Base-by-base conservation (phyloP, 805 yeast genomes). In the Ogataea neopini region DNA sequence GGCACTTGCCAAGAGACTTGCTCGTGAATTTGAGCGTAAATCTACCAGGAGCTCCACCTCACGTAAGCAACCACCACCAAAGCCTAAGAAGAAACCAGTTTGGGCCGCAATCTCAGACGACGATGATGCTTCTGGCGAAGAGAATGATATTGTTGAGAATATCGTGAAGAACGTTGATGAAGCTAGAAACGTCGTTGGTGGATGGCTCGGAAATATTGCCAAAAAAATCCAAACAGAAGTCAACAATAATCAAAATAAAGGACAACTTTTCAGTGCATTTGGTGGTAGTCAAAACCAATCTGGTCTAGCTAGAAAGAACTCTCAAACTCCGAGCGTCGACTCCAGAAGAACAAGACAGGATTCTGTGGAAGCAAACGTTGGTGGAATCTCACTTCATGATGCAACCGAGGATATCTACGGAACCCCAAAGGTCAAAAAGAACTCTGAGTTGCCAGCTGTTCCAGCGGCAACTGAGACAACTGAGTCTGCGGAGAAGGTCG, bases 161-260 rank as follows among this genome's bases (percentile, higher is more conserved):
- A 76, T 91, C 44, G 73, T 79, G 36, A 84, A 84, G 60, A 89
- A 92, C 17, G 74, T 90, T 39, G 90, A 85, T 58, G 96, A 88
- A 58, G 89, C 96, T 1, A 80, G 84, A 47, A 73, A 78, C 40
- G 84, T 85, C 46, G 80, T 90, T 49, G 84, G 86, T 51, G 77
- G 82, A 13, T 90, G 96, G 96, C 80, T 88, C 41, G 79, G 79
- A 50, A 87, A 83, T 13, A 61, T 88, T 48, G 76, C 83, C 26
- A 81, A 80, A 70, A 77, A 74, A 58, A 54, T 66, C 20, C 63
- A 59, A 34, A 52, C 57, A 6, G 59, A 59, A 25, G 52, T 47
- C 48, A 49, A 50, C 42, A 38, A 35, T 40, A 35, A 51, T 64
- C 52, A 60, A 53, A 47, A 64, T 57, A 37, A 54, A 48, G 49